Conservation (phyloP, 1,284 basidiomycete genomes). For the Heliocybe sulcata region DNA sequence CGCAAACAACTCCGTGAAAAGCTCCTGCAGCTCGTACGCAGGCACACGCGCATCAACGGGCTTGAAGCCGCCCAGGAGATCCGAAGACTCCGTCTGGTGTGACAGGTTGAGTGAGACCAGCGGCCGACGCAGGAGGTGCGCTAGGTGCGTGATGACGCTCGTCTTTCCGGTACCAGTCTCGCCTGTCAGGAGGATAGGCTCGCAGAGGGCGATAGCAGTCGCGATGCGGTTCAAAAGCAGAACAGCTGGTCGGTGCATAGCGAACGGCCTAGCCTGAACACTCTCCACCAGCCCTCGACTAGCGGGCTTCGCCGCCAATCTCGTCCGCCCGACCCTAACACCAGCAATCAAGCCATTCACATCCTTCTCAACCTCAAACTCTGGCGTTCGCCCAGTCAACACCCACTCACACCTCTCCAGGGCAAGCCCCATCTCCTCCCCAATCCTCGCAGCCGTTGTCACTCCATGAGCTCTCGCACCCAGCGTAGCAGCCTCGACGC, state of each 20-base stretch:
- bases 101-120: constrained; percentile 91
- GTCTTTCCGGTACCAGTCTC: constrained; percentile 99
- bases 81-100: constrained; percentile 94
- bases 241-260: constrained; percentile 84
- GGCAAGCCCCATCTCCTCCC: constrained; percentile 60
- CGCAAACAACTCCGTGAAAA: constrained; percentile 82
- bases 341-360: constrained; percentile 49
- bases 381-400: constrained; percentile 53
- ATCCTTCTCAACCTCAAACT: constrained; percentile 64
- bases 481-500: constrained; percentile 50
- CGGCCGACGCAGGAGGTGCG: constrained; percentile 70
- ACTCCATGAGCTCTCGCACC: constrained; percentile 45
- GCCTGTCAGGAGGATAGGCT: constrained; percentile 90
- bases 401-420: constrained; percentile 51
- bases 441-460: constrained; percentile 45
- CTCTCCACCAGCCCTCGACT: constrained; percentile 18
- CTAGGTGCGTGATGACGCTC: constrained; percentile 85
- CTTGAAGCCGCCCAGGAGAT: constrained; percentile 93
- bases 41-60: constrained; percentile 85
- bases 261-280: constrained; percentile 60
- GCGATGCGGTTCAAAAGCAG: constrained; percentile 80
- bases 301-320: constrained; percentile 40
- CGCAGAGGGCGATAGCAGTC: constrained; percentile 64
- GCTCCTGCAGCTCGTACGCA: constrained; percentile 68
- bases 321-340: constrained; percentile 52